A percentile compares a stretch with the other conserved stretches of the same genome.
These are phyloP conservation scores for Athelia sp. DNA, from an alignment of 1,284 basidiomycete species.

Conservation along the genomic window DNA sequence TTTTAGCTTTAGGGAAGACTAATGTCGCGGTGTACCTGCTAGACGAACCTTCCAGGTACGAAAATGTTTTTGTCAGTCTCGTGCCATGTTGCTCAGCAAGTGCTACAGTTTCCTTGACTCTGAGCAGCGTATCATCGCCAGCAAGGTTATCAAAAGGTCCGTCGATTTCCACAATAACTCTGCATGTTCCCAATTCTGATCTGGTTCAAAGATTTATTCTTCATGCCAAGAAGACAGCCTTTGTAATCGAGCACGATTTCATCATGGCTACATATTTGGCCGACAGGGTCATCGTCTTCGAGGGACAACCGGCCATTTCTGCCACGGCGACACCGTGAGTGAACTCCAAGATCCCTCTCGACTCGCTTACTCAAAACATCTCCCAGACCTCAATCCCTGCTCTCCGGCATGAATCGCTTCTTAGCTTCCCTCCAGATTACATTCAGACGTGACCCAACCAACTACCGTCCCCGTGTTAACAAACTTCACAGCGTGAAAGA, in stretches of 20 bases:
- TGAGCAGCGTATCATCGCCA: conserved; percentile 96
- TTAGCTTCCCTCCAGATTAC: conserved; percentile 90
- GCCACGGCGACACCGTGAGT: conserved; percentile 84
- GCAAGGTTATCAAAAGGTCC: conserved; percentile 93
- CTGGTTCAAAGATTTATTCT: conserved; percentile 71
- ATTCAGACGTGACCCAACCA: conserved; percentile 94
- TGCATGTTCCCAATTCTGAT: conserved; percentile 6
- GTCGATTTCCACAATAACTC: conserved; percentile 10
- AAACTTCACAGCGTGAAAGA: conserved; percentile 92
- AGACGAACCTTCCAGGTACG: conserved; percentile 43
- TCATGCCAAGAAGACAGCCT: conserved; percentile 93
- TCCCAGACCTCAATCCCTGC: conserved; percentile 71
- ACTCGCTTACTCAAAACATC: conserved; percentile 9
- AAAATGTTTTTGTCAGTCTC: too few relatives aligned
- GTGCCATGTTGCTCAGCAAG: too few relatives aligned
- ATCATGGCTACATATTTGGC: conserved; percentile 97
- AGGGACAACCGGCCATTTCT: conserved; percentile 77
- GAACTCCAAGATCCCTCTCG: conserved; percentile 2
- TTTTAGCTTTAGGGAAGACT: conserved; percentile 81
- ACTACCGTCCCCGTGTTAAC: conserved; percentile 92
- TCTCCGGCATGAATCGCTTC: conserved; percentile 92
- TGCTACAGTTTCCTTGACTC: conserved; percentile 83
- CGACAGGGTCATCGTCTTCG: conserved; percentile 95
- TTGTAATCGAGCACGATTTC: conserved; percentile 98
- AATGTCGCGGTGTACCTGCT: conserved; percentile 84